Percentiles rank a stretch among this genome's conserved stretches.
Evolutionary conservation across 192 early-diverging fungal genomes (phyloP).

Genomic region (Geranomyces variabilis): DNA sequence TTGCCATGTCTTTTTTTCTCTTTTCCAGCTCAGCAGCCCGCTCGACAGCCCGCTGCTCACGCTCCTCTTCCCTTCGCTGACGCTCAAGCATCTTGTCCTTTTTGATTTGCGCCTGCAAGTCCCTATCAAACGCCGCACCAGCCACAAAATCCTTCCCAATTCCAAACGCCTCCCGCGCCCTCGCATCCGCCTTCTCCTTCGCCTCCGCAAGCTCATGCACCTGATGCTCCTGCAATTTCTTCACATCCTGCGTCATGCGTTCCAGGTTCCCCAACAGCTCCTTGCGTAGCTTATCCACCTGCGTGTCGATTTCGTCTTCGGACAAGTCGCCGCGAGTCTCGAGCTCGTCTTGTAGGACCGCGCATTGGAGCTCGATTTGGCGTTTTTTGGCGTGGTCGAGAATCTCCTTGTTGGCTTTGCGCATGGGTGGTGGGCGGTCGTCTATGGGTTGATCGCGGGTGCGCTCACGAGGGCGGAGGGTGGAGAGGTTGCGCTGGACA

Average conservation of each 20-base stretch:
- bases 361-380: conserved; percentile 81
- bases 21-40: conserved; percentile 26
- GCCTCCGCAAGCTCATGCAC: conserved; percentile 73
- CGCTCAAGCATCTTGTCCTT: neutral
- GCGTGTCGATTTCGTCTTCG: conserved; percentile 69
- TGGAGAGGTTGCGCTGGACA: conserved; percentile 86
- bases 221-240: conserved; percentile 61
- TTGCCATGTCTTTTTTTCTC: neutral
- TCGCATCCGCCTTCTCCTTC: conserved; percentile 69
- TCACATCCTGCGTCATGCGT: conserved; percentile 39
- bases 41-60: conserved; percentile 34
- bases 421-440: conserved; percentile 36
- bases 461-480: conserved; percentile 58
- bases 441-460: conserved; percentile 40
- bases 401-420: conserved; percentile 76
- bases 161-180: conserved; percentile 68
- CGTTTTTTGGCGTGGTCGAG: conserved; percentile 86
- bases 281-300: conserved; percentile 63
- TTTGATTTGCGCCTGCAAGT: conserved; percentile 57
- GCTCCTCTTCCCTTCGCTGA: conserved; percentile 26
- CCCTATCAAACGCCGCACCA: conserved; percentile 78
- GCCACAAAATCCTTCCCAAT: conserved; percentile 66
- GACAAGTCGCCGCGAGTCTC: conserved; percentile 66
- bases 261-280: conserved; percentile 62
- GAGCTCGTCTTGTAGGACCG: conserved; percentile 77